Conservation (phyloP, 2,329 filamentous ascomycete species). For the Diatrype stigma region DNA sequence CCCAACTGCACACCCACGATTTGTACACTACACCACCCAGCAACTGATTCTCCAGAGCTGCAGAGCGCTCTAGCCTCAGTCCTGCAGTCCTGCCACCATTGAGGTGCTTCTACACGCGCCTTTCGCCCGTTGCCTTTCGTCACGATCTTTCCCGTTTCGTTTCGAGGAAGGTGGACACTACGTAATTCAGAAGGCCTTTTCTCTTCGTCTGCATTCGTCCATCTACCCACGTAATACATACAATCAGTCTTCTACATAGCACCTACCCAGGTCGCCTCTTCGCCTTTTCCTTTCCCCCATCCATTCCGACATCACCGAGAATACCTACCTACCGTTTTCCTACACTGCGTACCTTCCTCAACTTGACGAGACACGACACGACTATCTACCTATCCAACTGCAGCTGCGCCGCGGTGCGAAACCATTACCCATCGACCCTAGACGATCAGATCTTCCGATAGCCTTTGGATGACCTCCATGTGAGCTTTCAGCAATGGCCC, state of each 20-base stretch:
- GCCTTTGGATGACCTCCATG: constrained; percentile 15
- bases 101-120: not conserved
- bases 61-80: not conserved
- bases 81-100: not conserved
- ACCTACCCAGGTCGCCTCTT: no score
- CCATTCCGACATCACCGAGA: not conserved
- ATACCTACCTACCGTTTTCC: not conserved
- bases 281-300: not conserved
- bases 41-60: not conserved
- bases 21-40: not conserved
- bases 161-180: not conserved
- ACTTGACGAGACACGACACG: not conserved
- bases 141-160: not conserved
- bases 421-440: not conserved
- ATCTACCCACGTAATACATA: not conserved
- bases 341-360: not conserved
- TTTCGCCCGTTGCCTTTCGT: not conserved
- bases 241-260: not conserved
- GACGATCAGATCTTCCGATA: not conserved
- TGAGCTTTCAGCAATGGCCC: constrained; percentile 47
- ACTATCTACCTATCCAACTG: not conserved
- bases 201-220: not conserved
- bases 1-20: not conserved
- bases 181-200: not conserved
- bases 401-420: not conserved